Evolutionary conservation across 768 basidiomycete species (phyloP).

Genomic region (Lactarius psammicola): DNA sequence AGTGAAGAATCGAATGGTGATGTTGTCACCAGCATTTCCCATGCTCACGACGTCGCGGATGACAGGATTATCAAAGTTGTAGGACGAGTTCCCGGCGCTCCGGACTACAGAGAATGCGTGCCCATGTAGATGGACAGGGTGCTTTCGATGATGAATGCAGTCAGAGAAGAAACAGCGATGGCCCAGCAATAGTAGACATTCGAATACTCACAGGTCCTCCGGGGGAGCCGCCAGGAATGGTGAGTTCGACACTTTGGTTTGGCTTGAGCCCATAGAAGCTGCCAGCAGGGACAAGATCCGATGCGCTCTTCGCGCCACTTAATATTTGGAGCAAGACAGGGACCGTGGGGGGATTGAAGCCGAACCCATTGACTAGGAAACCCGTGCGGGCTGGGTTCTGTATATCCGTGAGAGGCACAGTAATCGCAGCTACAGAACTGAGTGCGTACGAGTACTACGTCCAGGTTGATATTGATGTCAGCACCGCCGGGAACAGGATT

Average conservation of each 20-base stretch:
- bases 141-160: neutral
- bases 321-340: slow-evolving; percentile 47
- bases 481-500: neutral
- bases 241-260: slow-evolving; percentile 48
- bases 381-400: slow-evolving; percentile 5
- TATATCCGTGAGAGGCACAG: neutral
- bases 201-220: slow-evolving; percentile 9
- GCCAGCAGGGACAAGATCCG: slow-evolving; percentile 49
- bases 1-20: slow-evolving; percentile 33
- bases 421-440: neutral
- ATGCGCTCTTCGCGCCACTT: slow-evolving; percentile 47
- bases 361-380: slow-evolving; percentile 39
- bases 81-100: slow-evolving; percentile 18
- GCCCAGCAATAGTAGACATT: neutral
- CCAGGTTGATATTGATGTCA: neutral
- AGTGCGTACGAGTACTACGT: neutral
- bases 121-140: slow-evolving; percentile 18
- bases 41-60: slow-evolving; percentile 44
- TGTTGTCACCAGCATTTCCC: slow-evolving; percentile 16
- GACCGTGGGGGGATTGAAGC: slow-evolving; percentile 40
- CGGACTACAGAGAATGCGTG: slow-evolving; percentile 25
- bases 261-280: slow-evolving; percentile 46
- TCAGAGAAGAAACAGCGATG: neutral
- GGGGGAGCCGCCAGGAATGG: slow-evolving; percentile 9
- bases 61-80: slow-evolving; percentile 40